Base-by-base conservation (phyloP, 352 stramenopile genomes). In the Pythium pyrilobum region DNA sequence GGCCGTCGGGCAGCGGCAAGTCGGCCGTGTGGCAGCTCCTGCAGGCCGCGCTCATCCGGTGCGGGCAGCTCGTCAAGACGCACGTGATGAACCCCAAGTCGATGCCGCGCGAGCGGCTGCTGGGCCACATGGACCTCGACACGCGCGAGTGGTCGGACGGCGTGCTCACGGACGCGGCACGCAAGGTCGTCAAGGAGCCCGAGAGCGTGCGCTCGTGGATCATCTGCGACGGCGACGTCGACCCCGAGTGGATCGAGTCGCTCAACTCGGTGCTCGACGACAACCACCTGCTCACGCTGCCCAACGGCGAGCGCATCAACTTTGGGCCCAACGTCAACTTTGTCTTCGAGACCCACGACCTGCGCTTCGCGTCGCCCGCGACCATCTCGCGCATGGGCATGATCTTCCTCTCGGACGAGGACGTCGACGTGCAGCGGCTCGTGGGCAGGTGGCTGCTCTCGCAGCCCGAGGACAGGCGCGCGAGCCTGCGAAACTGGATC, bases 41-140 rank as follows among this genome's bases (percentile, higher is more conserved):
- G 3, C 85, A 97, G 52, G 72, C 85, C 16, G 88, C 94, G 2
- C 70, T 97, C 20, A 81, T 89, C 41, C 74, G 80, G 42, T 93
- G 78, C 29, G 88, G 85, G 0, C 69, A 96, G 34, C 55, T 84
- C 11, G 91, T 98, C 1, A 94, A 96, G 42, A 97, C 81, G 3
- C 79, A 98, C 52, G 93, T 98, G 2, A 98, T 98, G 84, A 98
- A 98, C 56, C 95, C 95, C 0, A 98, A 98, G 60, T 93, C 87
- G 0, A 98, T 98, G 91, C 85, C 91, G 0, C 81, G 89, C 13
- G 81, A 97, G 56, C 66, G 81, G 6, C 70, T 98, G 6, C 62
- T 98, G 3, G 95, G 95, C 7, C 80, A 90, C 48, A 98, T 98
- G 93, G 93, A 98, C 45, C 61, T 97, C 27, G 92, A 98, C 59